Evolutionary conservation across 495 filamentous ascomycete species (phyloP).

Genomic region (Elaphomyces granulatus): DNA sequence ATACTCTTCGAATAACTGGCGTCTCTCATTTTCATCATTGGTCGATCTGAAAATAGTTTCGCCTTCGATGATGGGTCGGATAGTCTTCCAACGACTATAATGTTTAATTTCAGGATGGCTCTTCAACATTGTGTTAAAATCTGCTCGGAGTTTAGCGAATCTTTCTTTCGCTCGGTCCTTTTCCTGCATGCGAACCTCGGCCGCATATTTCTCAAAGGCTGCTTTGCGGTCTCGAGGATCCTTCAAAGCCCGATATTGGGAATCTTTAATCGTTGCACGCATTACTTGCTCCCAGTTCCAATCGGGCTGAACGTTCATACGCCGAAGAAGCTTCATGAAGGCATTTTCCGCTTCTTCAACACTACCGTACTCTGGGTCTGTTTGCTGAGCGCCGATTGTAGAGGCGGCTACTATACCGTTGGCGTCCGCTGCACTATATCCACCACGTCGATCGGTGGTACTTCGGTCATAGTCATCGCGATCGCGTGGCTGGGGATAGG

Average conservation of each 20-base stretch:
- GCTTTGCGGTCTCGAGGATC: constrained; percentile 85
- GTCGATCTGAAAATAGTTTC: constrained; percentile 92
- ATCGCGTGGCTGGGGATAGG: constrained; percentile 32
- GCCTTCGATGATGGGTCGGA: constrained; percentile 83
- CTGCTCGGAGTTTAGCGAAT: constrained; percentile 78
- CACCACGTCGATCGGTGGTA: constrained; percentile 50
- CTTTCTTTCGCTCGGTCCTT: constrained; percentile 92
- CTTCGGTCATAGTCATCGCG: constrained; percentile 44
- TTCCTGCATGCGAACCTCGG: constrained; percentile 82
- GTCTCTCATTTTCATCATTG: constrained; percentile 74
- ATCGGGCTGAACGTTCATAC: constrained; percentile 71
- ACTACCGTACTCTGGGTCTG: constrained; percentile 72
- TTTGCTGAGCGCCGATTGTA: constrained; percentile 45
- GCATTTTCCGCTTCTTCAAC: constrained; percentile 88
- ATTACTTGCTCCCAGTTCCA: constrained; percentile 91
- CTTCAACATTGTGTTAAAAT: constrained; percentile 92
- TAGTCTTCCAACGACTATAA: constrained; percentile 96
- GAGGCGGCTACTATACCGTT: constrained; percentile 47
- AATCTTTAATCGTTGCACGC: constrained; percentile 78
- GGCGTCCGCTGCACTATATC: constrained; percentile 39
- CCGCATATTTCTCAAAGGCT: constrained; percentile 90
- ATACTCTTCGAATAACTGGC: constrained; percentile 91
- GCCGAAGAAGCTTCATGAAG: constrained; percentile 80
- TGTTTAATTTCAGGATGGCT: constrained; percentile 96
- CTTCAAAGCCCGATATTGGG: constrained; percentile 85